Conservation (phyloP, 306 rosid genomes). For the Canavalia gladiata region DNA sequence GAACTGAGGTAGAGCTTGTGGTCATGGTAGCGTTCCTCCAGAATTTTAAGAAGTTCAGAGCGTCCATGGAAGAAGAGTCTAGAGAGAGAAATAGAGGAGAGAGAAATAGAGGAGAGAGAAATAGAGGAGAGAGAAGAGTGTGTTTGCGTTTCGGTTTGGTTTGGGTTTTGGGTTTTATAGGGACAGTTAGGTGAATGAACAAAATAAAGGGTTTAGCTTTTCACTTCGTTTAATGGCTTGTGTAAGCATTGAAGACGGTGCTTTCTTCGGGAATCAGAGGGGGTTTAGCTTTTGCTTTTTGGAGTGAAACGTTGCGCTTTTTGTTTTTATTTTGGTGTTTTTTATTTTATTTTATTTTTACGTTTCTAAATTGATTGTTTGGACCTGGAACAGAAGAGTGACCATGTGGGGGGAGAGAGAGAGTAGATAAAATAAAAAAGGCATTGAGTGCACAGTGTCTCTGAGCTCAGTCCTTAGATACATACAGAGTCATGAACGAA, state of each 20-base stretch:
- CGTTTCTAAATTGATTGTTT: slow-evolving; percentile 30
- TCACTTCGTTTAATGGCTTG: slow-evolving; percentile 71
- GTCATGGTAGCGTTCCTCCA: slow-evolving; percentile 59
- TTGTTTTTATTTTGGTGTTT: slow-evolving; percentile 40
- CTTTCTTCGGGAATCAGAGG: slow-evolving; percentile 48
- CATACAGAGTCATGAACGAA: slow-evolving; percentile 44
- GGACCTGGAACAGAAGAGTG: slow-evolving; percentile 13
- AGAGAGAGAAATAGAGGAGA: slow-evolving; percentile 5
- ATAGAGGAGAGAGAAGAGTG: slow-evolving; percentile 7
- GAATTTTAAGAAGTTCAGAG: slow-evolving; percentile 76
- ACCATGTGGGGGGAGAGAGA: slow-evolving; percentile 32
- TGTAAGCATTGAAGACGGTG: slow-evolving; percentile 59
- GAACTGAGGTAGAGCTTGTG: slow-evolving; percentile 39
- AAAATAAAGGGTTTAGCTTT: slow-evolving; percentile 43
- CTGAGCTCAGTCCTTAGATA: slow-evolving; percentile 35
- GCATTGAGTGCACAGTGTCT: slow-evolving; percentile 29
- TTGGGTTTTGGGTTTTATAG: slow-evolving; percentile 50
- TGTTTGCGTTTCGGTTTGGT: neutral
- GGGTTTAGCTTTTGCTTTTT: slow-evolving; percentile 60
- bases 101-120: slow-evolving; percentile 16
- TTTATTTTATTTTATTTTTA: neutral
- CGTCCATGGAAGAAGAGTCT: slow-evolving; percentile 60
- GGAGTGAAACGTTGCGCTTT: slow-evolving; percentile 21
- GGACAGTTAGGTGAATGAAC: slow-evolving; percentile 52
- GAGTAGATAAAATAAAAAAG: neutral